Conservation (phyloP, 257 asterid species). For the Solanum chaucha region DNA sequence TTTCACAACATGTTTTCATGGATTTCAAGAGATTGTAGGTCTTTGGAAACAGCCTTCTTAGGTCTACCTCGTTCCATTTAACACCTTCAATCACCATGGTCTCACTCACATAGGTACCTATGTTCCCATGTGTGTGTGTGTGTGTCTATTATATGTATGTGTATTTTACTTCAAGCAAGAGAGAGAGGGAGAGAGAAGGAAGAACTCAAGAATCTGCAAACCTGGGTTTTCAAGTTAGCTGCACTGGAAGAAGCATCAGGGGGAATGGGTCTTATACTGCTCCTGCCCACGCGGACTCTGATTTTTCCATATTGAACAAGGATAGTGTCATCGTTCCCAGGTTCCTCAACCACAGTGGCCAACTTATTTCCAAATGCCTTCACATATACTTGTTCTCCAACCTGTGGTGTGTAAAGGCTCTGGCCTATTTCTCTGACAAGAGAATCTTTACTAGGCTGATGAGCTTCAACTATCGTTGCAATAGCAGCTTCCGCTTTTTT, state of each 20-base stretch:
- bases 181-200: neutral
- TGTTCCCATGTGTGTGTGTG: neutral
- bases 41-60: neutral
- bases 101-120: neutral
- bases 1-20: neutral
- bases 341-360: slow-evolving; percentile 79
- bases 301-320: slow-evolving; percentile 85
- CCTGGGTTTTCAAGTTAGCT: slow-evolving; percentile 42
- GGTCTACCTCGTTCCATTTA: neutral
- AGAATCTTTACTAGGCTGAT: slow-evolving; percentile 30
- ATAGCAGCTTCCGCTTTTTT: slow-evolving; percentile 64
- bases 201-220: neutral
- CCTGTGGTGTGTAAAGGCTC: slow-evolving; percentile 34
- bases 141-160: neutral
- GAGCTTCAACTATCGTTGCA: slow-evolving; percentile 51
- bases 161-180: neutral
- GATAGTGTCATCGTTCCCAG: slow-evolving; percentile 60
- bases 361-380: slow-evolving; percentile 61
- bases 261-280: slow-evolving; percentile 32
- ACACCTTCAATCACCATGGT: neutral
- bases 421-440: slow-evolving; percentile 16
- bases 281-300: slow-evolving; percentile 38
- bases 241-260: slow-evolving; percentile 19
- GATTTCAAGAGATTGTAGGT: neutral
- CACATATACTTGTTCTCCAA: slow-evolving; percentile 61